Percentiles rank a stretch among this genome's conserved stretches.
These are phyloP conservation scores for Fusarium temperatum DNA, from an alignment of 2,329 filamentous ascomycete species.

Conservation along the genomic window DNA sequence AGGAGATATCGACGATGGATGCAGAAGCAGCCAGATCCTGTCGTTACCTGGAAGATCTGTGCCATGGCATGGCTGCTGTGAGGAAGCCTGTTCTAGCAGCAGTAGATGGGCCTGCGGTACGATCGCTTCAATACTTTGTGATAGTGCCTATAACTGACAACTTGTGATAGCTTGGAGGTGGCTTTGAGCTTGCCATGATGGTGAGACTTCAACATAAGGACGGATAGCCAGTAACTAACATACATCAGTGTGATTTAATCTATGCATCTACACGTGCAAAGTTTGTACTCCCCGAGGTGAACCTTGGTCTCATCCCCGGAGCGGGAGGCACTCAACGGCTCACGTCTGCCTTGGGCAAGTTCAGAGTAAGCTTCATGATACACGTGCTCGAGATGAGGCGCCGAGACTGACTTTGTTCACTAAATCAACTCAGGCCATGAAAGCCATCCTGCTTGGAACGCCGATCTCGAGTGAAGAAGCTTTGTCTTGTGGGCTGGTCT, in stretches of 20 bases:
- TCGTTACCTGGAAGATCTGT: slow-evolving; percentile 51
- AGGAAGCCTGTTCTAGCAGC: slow-evolving; percentile 56
- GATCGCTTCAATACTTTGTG: not conserved
- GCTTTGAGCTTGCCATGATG: slow-evolving; percentile 55
- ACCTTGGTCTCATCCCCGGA: slow-evolving; percentile 49
- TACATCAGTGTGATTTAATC: slow-evolving; percentile 48
- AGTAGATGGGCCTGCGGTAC: slow-evolving; percentile 44
- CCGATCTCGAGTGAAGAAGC: slow-evolving; percentile 39
- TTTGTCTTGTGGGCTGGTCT: slow-evolving; percentile 18
- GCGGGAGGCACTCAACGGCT: slow-evolving; percentile 51
- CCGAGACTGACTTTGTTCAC: not conserved
- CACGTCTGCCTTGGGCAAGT: slow-evolving; percentile 48
- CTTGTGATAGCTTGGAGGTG: slow-evolving; percentile 52
- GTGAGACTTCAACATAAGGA: slow-evolving; percentile 35
- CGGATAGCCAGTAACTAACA: not conserved
- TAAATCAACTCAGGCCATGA: slow-evolving; percentile 39
- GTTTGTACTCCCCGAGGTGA: slow-evolving; percentile 50
- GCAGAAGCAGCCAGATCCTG: slow-evolving; percentile 34
- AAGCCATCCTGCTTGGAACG: slow-evolving; percentile 41
- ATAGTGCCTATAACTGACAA: not conserved
- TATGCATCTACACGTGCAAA: slow-evolving; percentile 45
- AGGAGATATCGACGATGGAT: slow-evolving; percentile 44
- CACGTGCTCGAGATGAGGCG: not conserved
- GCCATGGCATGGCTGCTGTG: slow-evolving; percentile 38
- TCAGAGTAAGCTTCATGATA: slow-evolving; percentile 41